Base-by-base conservation (phyloP, 768 basidiomycete species). In the Mycena venus region DNA sequence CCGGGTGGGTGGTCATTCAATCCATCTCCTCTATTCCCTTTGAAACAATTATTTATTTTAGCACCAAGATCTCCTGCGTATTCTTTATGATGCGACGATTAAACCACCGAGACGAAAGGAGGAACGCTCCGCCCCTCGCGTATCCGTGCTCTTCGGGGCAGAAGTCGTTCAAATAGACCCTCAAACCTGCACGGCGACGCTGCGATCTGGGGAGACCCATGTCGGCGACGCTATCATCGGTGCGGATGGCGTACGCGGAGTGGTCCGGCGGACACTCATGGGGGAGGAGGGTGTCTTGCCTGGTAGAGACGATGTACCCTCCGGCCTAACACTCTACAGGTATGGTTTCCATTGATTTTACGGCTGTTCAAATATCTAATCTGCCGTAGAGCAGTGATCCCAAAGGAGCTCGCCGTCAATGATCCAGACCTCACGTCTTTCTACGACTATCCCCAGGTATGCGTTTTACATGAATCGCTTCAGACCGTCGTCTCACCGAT, bases 151-250 rank as follows among this genome's bases (percentile, higher is more conserved):
- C 32, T 56, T 73, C 31, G 56, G 59, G 3, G 72, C 72, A 15
- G 44, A 68, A 23, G 72, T 73, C 31, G 63, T 60, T 2, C 9
- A 42, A 4, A 32, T 68, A 21, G 47, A 73, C 32, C 68, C 9
- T 14, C 49, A 51, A 15, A 47, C 49, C 19, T 61, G 65, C 51
- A 17, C 56, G 12, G 66, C 68, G 11, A 73, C 72, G 19, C 21
- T 73, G 63, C 44, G 15, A 2, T 47, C 64, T 3, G 72, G 72
- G 7, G 65, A 68, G 29, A 47, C 32, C 6, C 51, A 67, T 21
- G 34, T n/a, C 1, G 72, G 40, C 5, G 72, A 73, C 27, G 72
- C 59, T 38, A 47, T 73, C 4, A 61, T 73, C 17, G 72, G 72
- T 15, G 72, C 72, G 17, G 72, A 73, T 10, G 72, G 72, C 9